Evolutionary conservation across 2,329 filamentous ascomycete species (phyloP), one percentile per base, ranked within the genome.

Genomic region (Aspergillus brunneoviolaceus): DNA sequence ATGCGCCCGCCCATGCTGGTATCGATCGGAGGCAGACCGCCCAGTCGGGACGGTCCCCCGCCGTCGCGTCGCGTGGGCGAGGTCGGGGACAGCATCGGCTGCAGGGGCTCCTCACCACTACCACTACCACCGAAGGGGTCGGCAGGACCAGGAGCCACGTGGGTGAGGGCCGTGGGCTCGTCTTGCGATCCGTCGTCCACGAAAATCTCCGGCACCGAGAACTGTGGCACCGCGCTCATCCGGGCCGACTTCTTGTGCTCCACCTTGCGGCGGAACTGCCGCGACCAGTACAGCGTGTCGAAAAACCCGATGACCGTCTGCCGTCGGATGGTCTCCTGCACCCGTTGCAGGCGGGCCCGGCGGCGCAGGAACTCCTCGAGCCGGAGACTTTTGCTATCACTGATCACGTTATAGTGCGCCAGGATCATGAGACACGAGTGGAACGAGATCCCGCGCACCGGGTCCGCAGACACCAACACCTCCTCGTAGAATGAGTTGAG

Each of bases 401-500:
- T 96, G 74, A 99, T 99, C 71, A 99, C 92, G 71, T 98, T 99
- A 82, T 99, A 96, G 76, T 99, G 95, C 35, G 96, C 94, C 59
- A 99, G 82, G 62, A 96, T 96, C 89, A 99, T 95, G 55, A 99
- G 82, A 23, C 97, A 89, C 6, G 89, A 89, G 3, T 92, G 95
- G 75, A 99, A 99, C 0, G 91, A 89, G 61, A 99, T 96, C 51
- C 95, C 95, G 63, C 86, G 85, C 70, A 96, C 91, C 1, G 89
- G 90, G 74, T 99, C 93, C 4, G 93, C 92, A 4, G 92, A 94
- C 5, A 97, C 92, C 75, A 98, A 86, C 21, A 98, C 90, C 78
- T 99, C 96, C 76, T 98, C 93, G 71, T 92, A 99, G 76, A 99
- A 99, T n/a, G 89, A 84, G 68, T 96, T 96, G 81, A 96, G 94